Percentiles rank a stretch among this genome's conserved stretches.
Conservation (phyloP, 2,329 filamentous ascomycete species). For the Scedosporium dehoogii region DNA sequence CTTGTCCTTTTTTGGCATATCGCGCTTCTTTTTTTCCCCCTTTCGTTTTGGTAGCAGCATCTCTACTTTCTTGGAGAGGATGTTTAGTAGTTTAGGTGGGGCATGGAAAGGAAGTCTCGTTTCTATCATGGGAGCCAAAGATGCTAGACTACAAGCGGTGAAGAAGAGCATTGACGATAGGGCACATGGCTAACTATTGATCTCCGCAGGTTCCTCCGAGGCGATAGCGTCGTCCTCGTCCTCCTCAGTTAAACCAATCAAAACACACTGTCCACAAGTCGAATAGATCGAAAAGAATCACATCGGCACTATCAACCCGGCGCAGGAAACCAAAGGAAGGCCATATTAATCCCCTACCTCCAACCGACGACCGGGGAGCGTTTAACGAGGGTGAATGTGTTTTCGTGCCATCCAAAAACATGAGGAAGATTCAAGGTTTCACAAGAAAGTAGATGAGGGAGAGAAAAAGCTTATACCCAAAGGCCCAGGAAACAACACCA, state of each 20-base stretch:
- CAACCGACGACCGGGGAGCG: too few species aligned
- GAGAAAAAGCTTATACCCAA: background rate
- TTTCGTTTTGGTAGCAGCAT: background rate
- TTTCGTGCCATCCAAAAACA: too few species aligned
- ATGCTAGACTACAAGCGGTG: too few species aligned
- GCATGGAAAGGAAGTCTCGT: too few species aligned
- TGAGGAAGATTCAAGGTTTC: too few species aligned
- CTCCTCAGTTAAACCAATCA: constrained; percentile 53
- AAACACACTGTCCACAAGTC: constrained; percentile 4
- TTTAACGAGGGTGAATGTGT: too few species aligned
- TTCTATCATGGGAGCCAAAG: too few species aligned
- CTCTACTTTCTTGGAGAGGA: background rate
- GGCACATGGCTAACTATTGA: background rate
- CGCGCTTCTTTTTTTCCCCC: constrained; percentile 6
- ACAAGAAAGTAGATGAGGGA: background rate
- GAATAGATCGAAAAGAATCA: background rate
- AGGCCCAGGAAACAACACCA: background rate
- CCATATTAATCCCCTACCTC: background rate
- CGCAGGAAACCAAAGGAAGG: background rate
- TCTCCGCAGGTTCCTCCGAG: constrained; percentile 62
- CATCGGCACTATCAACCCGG: too few species aligned
- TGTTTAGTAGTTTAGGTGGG: background rate
- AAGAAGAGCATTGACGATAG: background rate
- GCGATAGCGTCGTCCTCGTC: constrained; percentile 81
- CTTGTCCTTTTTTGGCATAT: background rate